Evolutionary conservation across 306 rosid species (phyloP), one percentile per base, ranked within the genome.

Genomic region (Cicer cuneatum): DNA sequence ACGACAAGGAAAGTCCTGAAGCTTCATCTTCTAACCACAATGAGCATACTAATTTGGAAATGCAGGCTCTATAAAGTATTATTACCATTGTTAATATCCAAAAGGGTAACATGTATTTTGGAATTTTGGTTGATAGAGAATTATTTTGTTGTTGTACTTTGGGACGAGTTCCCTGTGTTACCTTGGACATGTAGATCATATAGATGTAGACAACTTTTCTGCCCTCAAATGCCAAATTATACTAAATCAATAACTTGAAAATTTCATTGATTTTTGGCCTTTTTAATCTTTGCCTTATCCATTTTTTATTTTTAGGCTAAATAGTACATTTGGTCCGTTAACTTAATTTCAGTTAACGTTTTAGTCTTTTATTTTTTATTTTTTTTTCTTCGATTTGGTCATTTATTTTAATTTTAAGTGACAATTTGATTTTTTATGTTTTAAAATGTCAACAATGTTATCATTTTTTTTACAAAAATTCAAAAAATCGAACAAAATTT

Each of bases 61-160:
- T 93, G 86, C 98, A 89, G 82, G 81, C 92, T 43, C 62, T 89
- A 74, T 91, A 91, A 84, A 71, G 18, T 40, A 42, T 1, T 2
- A 12, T 21, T 15, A 11, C 60, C 18, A n/a, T 51, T 67, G 75
- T 66, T 69, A 39, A 73, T 54, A 73, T 60, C 2, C 1, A 21
- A 47, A 78, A 54, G 60, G 46, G 71, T 35, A 18, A 45, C 60
- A 69, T 69, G 71, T 38, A 37, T 10, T 78, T 24, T 69, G 43
- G 46, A 69, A 63, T 78, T 73, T 73, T 53, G 71, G 51, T 62
- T 40, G 12, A n/a, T 73, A 68, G 78, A 71, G 71, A 71, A 64
- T 45, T 21, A 37, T 33, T 45, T 43, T n/a, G 33, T 40, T 60
- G n/a, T 10, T 53, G 33, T 29, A 48, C 69, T 35, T 75, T 37